Conservation (phyloP, 768 basidiomycete genomes). For the Collybia mongolica region DNA sequence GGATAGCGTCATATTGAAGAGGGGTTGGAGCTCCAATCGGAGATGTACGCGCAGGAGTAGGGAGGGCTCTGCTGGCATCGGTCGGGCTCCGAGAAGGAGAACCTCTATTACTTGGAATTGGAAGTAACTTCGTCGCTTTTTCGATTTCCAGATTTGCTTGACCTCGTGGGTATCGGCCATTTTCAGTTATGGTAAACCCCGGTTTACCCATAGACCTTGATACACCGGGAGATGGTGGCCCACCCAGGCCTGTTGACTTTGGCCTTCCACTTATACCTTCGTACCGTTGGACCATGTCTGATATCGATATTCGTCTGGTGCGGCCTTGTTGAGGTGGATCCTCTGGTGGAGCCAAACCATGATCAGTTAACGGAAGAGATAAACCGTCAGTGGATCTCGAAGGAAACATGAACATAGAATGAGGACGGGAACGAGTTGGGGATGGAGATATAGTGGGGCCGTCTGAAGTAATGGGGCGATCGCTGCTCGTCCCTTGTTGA, state of each 20-base stretch:
- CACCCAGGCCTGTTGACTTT: slow-evolving; percentile 23
- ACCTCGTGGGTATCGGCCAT: slow-evolving; percentile 10
- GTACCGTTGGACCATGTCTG: slow-evolving; percentile 83
- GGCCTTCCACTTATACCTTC: slow-evolving; percentile 58
- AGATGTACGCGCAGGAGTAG: background rate
- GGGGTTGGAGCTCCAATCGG: slow-evolving; percentile 9
- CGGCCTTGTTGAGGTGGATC: slow-evolving; percentile 39
- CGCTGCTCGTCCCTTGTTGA: slow-evolving; percentile 1
- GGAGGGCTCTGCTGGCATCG: background rate
- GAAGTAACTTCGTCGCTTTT: background rate
- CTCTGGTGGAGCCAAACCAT: slow-evolving; percentile 43
- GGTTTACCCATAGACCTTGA: slow-evolving; percentile 15
- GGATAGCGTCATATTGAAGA: slow-evolving; percentile 9
- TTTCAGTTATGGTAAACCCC: slow-evolving; percentile 6
- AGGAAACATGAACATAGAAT: slow-evolving; percentile 80
- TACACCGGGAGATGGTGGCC: slow-evolving; percentile 30
- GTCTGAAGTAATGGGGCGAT: background rate
- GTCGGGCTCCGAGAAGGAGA: slow-evolving; percentile 9
- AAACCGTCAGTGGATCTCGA: slow-evolving; percentile 40
- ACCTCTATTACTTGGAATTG: slow-evolving; percentile 7
- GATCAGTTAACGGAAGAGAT: slow-evolving; percentile 18
- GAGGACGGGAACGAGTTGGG: slow-evolving; percentile 60
- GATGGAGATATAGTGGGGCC: slow-evolving; percentile 25
- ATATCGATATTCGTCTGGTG: slow-evolving; percentile 71
- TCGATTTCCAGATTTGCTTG: slow-evolving; percentile 8